Base-by-base conservation (phyloP, 2,329 filamentous ascomycete species). In the Colletotrichum chlorophyti region DNA sequence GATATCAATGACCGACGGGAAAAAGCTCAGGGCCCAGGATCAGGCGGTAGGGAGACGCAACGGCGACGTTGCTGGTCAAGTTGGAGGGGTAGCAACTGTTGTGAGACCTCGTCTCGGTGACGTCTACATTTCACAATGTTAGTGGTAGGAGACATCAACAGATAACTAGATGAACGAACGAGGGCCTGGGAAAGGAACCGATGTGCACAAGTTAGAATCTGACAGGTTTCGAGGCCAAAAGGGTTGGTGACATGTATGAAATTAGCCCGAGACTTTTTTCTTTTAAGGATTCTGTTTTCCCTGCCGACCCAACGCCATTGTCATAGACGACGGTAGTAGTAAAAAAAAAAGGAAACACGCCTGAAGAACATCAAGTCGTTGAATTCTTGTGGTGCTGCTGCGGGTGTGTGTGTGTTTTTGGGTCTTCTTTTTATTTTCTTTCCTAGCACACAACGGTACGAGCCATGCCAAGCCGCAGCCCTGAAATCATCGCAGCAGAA, bases 381-480 rank as follows among this genome's bases (percentile, higher is more conserved):
- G 43, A 55, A 50, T 45, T 47, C 60, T 61, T 45, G 31, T 38
- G 32, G 12, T 23, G 24, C 12, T 21, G 51, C 53, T 61, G 60
- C 60, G 51, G 29, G 27, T 53, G 53, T 54, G n/a, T n/a, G n/a
- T n/a, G n/a, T n/a, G n/a, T n/a, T n/a, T n/a, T n/a, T n/a, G n/a
- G n/a, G n/a, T n/a, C n/a, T 54, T 55, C 43, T 53, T 58, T 35
- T 26, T 58, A 48, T 59, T 49, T 50, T 59, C 54, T 60, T 62
- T 59, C 58, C 51, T 61, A 62, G 60, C 58, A 61, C n/a, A n/a
- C 47, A 52, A 60, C 58, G 57, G 52, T 55, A 60, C 57, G 51
- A 42, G 57, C 57, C 57, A 49, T 62, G 60, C 57, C 58, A 60
- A 41, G 60, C 51, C 58, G 60, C 60, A 60, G 57, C 49, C 49